phyloP scores from a whole-genome alignment of 2,329 filamentous ascomycete species.

The Zalaria sp. region DNA sequence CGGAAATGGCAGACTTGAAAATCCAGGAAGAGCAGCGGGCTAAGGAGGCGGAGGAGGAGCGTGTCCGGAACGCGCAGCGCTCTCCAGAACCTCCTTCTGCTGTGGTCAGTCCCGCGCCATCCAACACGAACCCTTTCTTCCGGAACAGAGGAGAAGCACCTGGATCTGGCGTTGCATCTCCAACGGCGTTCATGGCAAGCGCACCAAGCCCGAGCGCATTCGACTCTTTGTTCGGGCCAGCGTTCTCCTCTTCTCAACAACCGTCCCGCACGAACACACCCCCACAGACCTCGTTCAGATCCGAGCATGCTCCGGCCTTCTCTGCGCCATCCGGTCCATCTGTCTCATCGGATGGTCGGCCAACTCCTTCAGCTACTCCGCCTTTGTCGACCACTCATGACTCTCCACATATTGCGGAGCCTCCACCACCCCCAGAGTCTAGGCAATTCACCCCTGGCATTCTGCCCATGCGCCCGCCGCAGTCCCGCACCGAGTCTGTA shows the following conservation, averaged over 20 bases:
- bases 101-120: constrained; percentile 52
- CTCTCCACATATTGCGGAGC: constrained; percentile 42
- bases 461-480: constrained; percentile 50
- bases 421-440: constrained; percentile 54
- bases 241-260: constrained; percentile 23
- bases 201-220: constrained; percentile 21
- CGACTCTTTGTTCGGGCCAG: constrained; percentile 22
- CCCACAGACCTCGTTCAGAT: constrained; percentile 47
- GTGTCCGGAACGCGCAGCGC: constrained; percentile 32
- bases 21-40: constrained; percentile 48
- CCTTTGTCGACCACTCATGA: constrained; percentile 38
- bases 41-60: constrained; percentile 7
- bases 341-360: constrained; percentile 26
- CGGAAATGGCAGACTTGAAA: constrained; percentile 56
- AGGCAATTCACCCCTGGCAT: constrained; percentile 66
- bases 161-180: constrained; percentile 2
- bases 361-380: constrained; percentile 50
- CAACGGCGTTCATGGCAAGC: constrained; percentile 4
- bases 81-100: constrained; percentile 21
- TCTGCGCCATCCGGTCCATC: constrained; percentile 27
- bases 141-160: constrained; percentile 31
- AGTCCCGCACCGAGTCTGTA: constrained; percentile 47
- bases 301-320: constrained; percentile 21
- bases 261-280: constrained; percentile 24
- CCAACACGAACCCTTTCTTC: constrained; percentile 90